Base-by-base conservation (phyloP, 2,329 filamentous ascomycete genomes). In the Calonectria ilicicola region DNA sequence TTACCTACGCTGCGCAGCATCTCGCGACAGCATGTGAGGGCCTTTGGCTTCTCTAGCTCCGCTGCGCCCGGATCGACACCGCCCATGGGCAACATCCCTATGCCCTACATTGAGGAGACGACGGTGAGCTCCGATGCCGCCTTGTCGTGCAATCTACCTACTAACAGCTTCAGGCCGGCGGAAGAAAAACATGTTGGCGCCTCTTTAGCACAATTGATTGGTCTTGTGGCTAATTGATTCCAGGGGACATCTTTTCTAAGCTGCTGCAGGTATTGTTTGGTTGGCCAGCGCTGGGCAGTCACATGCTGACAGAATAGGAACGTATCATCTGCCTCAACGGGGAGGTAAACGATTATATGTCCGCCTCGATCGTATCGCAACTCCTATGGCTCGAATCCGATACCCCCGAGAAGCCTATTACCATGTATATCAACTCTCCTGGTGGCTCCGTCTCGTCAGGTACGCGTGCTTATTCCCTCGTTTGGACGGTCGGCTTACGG, bases 371-470 rank as follows among this genome's bases (percentile, higher is more conserved):
- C 75, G 96, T 98, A 32, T 95, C 97, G 1, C 97, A 99, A 83
- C 92, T 99, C 26, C 93, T 99, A 75, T 99, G 96, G 90, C 95
- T 99, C 84, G 97, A 99, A 88, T 97, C 96, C 80, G 97, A 99
- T 82, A 95, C 95, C 81, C 96, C 96, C 4, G 92, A 97, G 69
- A 98, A 98, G 83, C 94, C 95, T 15, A 98, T 99, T 76, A 97
- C 94, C 65, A 94, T 99, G 83, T 99, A 99, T 85, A 99, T 99
- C 84, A 98, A 99, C 86, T 98, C 95, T 0, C 96, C 96, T 0
- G 97, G 97, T 63, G 97, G 97, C 69, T 96, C 94, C 49, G 96
- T 99, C 74, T 96, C 97, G 1, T 86, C 86, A 73, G 91, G 90
- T 89, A 14, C 35, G 65, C 21, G 23, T 44, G 15, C 56, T 53